Conservation (phyloP, 169 alveolate genomes). For the Toxoplasma gondii region DNA sequence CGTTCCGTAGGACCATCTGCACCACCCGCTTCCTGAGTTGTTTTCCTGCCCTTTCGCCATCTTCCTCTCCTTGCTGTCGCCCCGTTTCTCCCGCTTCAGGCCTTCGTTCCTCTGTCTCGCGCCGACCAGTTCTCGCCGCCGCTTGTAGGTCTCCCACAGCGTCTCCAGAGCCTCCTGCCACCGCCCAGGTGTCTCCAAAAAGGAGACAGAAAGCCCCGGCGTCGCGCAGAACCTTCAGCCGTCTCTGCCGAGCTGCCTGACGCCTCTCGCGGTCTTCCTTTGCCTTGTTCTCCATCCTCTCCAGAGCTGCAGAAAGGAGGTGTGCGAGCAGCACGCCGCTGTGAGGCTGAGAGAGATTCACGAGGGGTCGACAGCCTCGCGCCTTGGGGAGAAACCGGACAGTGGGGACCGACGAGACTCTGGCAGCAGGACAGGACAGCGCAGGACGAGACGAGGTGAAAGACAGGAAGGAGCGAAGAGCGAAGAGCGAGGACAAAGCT, state of each 20-base stretch:
- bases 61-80: background rate
- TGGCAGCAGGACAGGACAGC: background rate
- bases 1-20: background rate
- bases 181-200: background rate
- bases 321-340: slow-evolving; percentile 44
- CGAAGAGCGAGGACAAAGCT: no score
- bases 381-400: slow-evolving; percentile 48
- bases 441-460: background rate
- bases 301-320: slow-evolving; percentile 26
- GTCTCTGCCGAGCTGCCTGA: background rate
- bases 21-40: background rate
- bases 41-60: background rate
- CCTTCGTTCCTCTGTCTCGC: background rate
- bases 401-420: slow-evolving; percentile 1
- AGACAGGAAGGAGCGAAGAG: no score
- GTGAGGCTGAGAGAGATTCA: slow-evolving; percentile 36
- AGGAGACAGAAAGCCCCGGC: background rate
- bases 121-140: background rate
- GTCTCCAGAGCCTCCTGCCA: background rate
- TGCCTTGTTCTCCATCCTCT: background rate
- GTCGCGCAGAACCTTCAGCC: background rate
- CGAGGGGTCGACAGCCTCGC: slow-evolving; percentile 57
- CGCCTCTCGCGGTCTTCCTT: background rate
- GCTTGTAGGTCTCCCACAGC: background rate
- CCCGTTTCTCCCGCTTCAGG: background rate